Evolutionary conservation across 2,329 filamentous ascomycete species (phyloP).

Genomic region (Trichoderma sp.): DNA sequence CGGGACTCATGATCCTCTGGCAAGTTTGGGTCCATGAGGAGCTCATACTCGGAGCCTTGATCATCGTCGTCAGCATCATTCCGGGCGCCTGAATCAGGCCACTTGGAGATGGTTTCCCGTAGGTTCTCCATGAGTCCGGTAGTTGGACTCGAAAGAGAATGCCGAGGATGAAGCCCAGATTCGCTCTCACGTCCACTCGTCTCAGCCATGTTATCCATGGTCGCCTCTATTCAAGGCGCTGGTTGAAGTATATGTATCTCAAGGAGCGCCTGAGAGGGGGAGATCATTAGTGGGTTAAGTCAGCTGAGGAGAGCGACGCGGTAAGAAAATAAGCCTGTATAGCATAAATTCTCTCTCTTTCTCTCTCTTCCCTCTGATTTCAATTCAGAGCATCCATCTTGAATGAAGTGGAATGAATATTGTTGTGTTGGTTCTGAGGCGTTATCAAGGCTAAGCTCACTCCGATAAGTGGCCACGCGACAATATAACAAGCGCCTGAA

Average conservation of each 20-base stretch:
- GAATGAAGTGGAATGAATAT: background rate
- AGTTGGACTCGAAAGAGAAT: slow-evolving; percentile 31
- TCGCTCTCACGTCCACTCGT: slow-evolving; percentile 27
- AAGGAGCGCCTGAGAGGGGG: background rate
- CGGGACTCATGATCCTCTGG: slow-evolving; percentile 36
- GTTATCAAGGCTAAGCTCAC: background rate
- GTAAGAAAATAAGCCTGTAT: background rate
- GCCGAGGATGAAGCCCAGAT: slow-evolving; percentile 27
- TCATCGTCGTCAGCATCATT: slow-evolving; percentile 44
- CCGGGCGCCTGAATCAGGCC: slow-evolving; percentile 40
- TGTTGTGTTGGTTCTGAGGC: background rate
- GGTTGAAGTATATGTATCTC: background rate
- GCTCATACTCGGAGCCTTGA: slow-evolving; percentile 52
- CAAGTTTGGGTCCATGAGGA: slow-evolving; percentile 54
- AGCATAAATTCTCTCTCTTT: background rate
- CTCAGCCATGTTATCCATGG: slow-evolving; percentile 21
- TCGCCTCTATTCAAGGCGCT: background rate
- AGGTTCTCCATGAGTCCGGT: slow-evolving; percentile 27
- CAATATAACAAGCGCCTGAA: background rate
- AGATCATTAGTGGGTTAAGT: background rate
- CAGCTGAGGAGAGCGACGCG: background rate
- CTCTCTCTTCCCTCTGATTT: background rate
- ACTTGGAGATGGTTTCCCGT: slow-evolving; percentile 39
- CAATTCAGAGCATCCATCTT: background rate
- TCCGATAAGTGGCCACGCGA: slow-evolving; percentile 7